Evolutionary conservation across 345 rosid species (phyloP), one percentile per base, ranked within the genome.

Genomic region (Gossypium mustelinum): DNA sequence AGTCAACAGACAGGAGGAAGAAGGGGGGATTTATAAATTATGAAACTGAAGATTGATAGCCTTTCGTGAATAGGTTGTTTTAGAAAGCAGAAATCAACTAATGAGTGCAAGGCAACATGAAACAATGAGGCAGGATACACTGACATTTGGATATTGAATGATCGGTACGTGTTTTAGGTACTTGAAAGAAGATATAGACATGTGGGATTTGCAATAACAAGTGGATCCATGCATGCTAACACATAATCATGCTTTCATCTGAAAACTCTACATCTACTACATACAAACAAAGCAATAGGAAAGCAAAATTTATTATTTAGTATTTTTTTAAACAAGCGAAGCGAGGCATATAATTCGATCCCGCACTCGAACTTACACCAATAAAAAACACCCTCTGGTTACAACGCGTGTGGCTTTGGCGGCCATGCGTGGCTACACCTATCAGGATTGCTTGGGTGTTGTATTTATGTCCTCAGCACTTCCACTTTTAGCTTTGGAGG

Each of bases 401-500:
- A 58, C 41, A 87, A 84, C 97, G 89, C 88, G 94, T 89, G 95
- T 87, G 89, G 80, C 29, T 67, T 70, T 80, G 87, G 82, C 72
- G 77, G 76, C 86, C 94, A 89, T 90, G 98, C 97, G 91, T 86
- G 96, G 79, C 78, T 80, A 89, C 94, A 94, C 92, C 92, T 87
- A 89, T 88, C 89, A 51, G 55, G 67, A 48, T 76, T 78, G 82
- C 52, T 81, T 70, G 82, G 85, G 70, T 24, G 44, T 68, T 73
- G 56, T 68, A n/a, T 61, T 55, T 18, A 20, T 57, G 68, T 68
- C 44, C n/a, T 44, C 2, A n/a, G 7, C 57, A 29, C 3, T 24
- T 47, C n/a, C 57, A 7, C 45, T 66, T 44, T 11, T 18, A 14
- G 27, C 5, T 4, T 18, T 63, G 41, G 59, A 13, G 45, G 8